Evolutionary conservation across 1,139 yeast species (phyloP), one percentile per base, ranked within the genome.

Genomic region (Magnusiomyces suaveolens): DNA sequence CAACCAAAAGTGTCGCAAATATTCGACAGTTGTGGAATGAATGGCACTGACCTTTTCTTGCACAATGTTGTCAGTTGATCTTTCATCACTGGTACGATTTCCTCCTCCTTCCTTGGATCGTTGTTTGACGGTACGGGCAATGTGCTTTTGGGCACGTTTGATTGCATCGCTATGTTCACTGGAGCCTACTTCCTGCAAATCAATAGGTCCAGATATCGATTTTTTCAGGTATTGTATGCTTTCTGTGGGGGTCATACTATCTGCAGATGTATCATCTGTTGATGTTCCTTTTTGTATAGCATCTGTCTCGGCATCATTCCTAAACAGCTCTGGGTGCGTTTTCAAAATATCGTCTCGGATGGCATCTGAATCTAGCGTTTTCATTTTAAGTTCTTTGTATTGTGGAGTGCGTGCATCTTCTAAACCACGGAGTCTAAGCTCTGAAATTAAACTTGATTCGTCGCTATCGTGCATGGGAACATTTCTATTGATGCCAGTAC

Each of bases 1-100:
- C 3, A 75, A 66, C 84, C 88, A 84, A 64, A 84, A 84, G 65
- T 84, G 90, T 55, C 81, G 77, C 49, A 84, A 66, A 63, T 84
- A 84, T 66, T 84, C 92, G 44, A 82, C 75, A 1, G 88, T 79
- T 0, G 90, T 83, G 1, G 83, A 78, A 64, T 84, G 89, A 21
- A 81, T 72, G 36, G 80, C 55, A 32, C 62, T 63, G 8, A 67
- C 62, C 43, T 63, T 63, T 38, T 63, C 67, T 33, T 61, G 52
- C 14, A 65, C 57, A 32, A 56, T 55, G 43, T 52, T 56, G 32
- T 60, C 61, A 10, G 52, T 50, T n/a, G 58, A 62, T 3, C 56
- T 61, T 16, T 59, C 56, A 20, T 52, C 55, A 12, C 52, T 51
- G 32, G 56, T 46, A 18, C 56, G 48, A 51, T 54, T 53, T 39